Evolutionary conservation across 1,139 yeast species (phyloP), one percentile per base, ranked within the genome.

Genomic region (Pneumocystis wakefieldiae): DNA sequence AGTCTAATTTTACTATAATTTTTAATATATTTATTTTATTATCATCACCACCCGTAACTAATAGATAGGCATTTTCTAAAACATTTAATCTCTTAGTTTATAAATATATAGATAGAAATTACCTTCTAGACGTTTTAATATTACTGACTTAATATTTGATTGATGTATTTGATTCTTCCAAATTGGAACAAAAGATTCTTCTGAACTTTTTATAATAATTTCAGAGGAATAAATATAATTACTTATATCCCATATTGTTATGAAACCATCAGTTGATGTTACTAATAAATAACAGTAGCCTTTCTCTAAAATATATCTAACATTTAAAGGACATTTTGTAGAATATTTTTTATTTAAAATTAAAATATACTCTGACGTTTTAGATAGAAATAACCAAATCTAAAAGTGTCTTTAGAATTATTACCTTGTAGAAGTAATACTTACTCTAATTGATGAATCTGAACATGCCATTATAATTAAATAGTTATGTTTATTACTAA

Each of bases 31-130:
- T 48, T 19, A 48, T 48, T 6, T 48, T 48, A 24, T 91, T 91
- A 70, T 92, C 98, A 72, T 92, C 98, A 64, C 98, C 97, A 28
- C 96, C 97, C 0, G 96, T 83, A 4, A 84, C 73, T 15, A 84
- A 72, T 63, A 76, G 77, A 6, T 75, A 71, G 1, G 70, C 61
- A 1, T 70, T 67, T 0, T 66, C 66, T 1, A 65, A 41, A 24
- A 48, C 17, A 48, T 24, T 48, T 24, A 48, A 12, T 48, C 2
- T 48, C 14, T 12, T 24, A 12, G 14, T 2, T 48, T 24, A 24
- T 24, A 12, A 3, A 24, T 10, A 19, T 48, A 48, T 48, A 8
- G 24, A 19, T 42, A 29, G 1, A 66, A 66, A 58, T 60, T 28
- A 61, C 59, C 32, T 59, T 57, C 14, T 68, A 14, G 63, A 66